Evolutionary conservation across 305 asterid species (phyloP).

Genomic region (Ilex paraguariensis): DNA sequence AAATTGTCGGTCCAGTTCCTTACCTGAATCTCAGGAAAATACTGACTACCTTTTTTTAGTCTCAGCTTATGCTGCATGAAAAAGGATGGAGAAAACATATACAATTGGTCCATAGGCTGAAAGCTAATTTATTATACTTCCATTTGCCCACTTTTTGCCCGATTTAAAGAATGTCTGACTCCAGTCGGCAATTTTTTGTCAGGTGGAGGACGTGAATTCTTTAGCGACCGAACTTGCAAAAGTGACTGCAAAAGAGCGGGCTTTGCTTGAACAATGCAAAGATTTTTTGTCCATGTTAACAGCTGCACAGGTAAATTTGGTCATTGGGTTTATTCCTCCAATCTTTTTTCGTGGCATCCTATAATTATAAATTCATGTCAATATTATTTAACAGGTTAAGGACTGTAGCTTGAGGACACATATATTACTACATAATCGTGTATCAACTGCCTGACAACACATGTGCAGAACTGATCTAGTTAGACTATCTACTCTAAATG

Average conservation of each 20-base stretch:
- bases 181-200: conserved; percentile 8
- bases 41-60: too few relatives aligned
- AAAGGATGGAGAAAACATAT: too few relatives aligned
- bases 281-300: conserved; percentile 55
- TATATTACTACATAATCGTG: conserved; percentile 60
- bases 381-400: conserved; percentile 47
- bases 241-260: conserved; percentile 58
- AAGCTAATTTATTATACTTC: too few relatives aligned
- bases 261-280: conserved; percentile 65
- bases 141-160: too few relatives aligned
- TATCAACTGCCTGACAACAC: conserved; percentile 53
- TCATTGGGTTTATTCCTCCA: not conserved
- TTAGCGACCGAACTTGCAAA: conserved; percentile 68
- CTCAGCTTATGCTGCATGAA: too few relatives aligned
- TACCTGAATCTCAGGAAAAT: too few relatives aligned
- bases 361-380: conserved; percentile 2
- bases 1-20: not conserved
- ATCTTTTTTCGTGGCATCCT: not conserved
- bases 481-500: conserved; percentile 39
- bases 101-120: too few relatives aligned
- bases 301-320: conserved; percentile 60
- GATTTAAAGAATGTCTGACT: too few relatives aligned
- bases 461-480: conserved; percentile 36
- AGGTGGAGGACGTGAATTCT: conserved; percentile 72
- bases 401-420: conserved; percentile 80